Evolutionary conservation across 2,329 filamentous ascomycete species (phyloP).

Genomic region (Sarocladium strictum): DNA sequence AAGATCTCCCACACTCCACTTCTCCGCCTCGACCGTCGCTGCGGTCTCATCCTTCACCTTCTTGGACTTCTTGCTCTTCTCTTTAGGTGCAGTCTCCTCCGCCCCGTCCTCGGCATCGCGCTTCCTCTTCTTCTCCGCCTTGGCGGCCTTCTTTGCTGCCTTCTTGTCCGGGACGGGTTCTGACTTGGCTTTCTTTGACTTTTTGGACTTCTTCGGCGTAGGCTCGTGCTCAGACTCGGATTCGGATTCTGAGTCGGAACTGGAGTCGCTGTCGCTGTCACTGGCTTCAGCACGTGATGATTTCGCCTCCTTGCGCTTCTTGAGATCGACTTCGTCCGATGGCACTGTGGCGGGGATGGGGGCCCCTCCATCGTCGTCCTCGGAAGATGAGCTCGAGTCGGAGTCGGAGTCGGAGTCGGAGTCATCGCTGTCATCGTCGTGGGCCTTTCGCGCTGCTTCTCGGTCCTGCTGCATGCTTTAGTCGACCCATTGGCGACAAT

Average conservation of each 20-base stretch:
- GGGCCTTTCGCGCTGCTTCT: too few relatives aligned
- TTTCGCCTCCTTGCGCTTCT: conserved; percentile 20
- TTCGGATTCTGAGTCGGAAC: conserved; percentile 11
- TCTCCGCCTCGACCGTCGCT: conserved; percentile 25
- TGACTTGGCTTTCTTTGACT: conserved; percentile 20
- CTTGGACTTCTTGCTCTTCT: conserved; percentile 17
- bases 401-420: conserved; percentile 14
- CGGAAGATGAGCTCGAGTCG: conserved; percentile 18
- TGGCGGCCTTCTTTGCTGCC: conserved; percentile 11
- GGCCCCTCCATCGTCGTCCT: conserved; percentile 13
- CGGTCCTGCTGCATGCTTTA: too few relatives aligned
- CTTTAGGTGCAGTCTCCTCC: conserved; percentile 12
- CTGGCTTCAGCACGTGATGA: background rate
- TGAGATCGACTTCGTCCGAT: conserved; percentile 24
- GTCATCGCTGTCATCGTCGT: conserved; percentile 10
- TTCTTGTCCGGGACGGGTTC: conserved; percentile 9
- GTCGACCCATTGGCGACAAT: conserved; percentile 12
- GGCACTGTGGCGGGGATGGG: conserved; percentile 17
- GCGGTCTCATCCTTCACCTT: conserved; percentile 18
- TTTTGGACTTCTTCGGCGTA: conserved; percentile 13
- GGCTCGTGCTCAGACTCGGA: conserved; percentile 14
- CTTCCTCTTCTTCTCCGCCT: conserved; percentile 18
- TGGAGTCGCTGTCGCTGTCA: conserved; percentile 10
- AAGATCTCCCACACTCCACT: conserved; percentile 48
- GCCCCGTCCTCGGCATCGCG: conserved; percentile 20